Evolutionary conservation across 2,329 filamentous ascomycete genomes (phyloP).

Genomic region (Niveomyces coronatus): DNA sequence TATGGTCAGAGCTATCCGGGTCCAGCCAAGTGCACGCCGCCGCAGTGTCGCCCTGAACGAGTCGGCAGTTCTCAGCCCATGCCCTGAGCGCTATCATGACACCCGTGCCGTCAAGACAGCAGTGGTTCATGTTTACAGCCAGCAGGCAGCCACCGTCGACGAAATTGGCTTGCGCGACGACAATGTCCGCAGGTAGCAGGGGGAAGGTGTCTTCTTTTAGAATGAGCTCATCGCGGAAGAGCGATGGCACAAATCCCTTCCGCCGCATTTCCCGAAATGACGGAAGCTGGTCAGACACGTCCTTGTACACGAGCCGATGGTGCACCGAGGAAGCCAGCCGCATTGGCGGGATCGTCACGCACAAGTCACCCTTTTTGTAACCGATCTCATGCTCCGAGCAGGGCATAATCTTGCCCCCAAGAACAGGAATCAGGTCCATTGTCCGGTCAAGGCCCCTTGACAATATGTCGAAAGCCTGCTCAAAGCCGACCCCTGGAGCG

Average conservation of each 20-base stretch:
- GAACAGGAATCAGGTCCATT: constrained; percentile 25
- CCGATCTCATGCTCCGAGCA: constrained; percentile 18
- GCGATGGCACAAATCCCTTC: constrained; percentile 17
- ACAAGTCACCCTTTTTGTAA: constrained; percentile 15
- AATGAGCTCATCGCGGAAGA: constrained; percentile 19
- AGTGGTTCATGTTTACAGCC: constrained; percentile 17
- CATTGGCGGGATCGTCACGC: constrained; percentile 14
- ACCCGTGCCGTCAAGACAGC: constrained; percentile 20
- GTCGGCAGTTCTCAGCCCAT: constrained; percentile 23
- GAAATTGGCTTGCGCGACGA: constrained; percentile 22
- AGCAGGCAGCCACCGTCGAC: constrained; percentile 21
- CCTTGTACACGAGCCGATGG: constrained; percentile 16
- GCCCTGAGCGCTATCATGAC: constrained; percentile 19
- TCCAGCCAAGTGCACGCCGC: constrained; percentile 19
- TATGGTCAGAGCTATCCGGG: constrained; percentile 21
- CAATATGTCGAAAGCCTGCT: constrained; percentile 21
- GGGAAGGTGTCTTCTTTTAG: constrained; percentile 16
- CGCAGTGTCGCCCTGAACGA: constrained; percentile 16
- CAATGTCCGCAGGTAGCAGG: constrained; percentile 18
- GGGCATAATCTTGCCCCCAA: constrained; percentile 25
- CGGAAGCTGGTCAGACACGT: constrained; percentile 17
- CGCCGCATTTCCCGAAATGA: constrained; percentile 17
- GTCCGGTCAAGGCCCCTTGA: constrained; percentile 24
- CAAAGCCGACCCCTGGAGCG: constrained; percentile 14
- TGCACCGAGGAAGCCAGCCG: constrained; percentile 7